A percentile compares a stretch with the other conserved stretches of the same genome.
These are phyloP conservation scores for Striga hermonthica DNA, from an alignment of 305 asterid genomes.

Conservation along the genomic window DNA sequence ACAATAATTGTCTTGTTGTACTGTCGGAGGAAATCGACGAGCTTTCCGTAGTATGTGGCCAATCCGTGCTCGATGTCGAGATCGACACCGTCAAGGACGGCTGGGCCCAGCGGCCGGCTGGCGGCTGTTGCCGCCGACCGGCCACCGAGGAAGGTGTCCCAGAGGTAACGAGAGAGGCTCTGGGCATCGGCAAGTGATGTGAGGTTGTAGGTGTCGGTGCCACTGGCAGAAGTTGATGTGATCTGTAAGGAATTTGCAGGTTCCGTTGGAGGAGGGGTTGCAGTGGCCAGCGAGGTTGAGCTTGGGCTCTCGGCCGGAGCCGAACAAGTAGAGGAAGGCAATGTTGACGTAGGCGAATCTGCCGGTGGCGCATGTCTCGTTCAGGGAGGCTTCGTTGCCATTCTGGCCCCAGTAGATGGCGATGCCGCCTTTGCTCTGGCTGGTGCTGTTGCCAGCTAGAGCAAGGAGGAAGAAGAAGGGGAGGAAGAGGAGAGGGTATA, in stretches of 20 bases:
- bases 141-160: background rate
- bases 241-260: slow-evolving; percentile 44
- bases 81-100: slow-evolving; percentile 10
- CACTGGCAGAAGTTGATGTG: slow-evolving; percentile 45
- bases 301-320: slow-evolving; percentile 60
- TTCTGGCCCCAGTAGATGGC: slow-evolving; percentile 90
- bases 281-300: slow-evolving; percentile 90
- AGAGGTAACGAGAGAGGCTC: too few species aligned
- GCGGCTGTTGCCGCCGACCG: background rate
- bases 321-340: slow-evolving; percentile 64
- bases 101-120: background rate
- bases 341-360: slow-evolving; percentile 54
- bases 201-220: slow-evolving; percentile 47
- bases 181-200: slow-evolving; percentile 25
- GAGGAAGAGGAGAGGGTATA: slow-evolving; percentile 22
- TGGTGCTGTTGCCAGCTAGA: slow-evolving; percentile 21
- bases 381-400: slow-evolving; percentile 61
- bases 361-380: slow-evolving; percentile 67
- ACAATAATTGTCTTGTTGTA: background rate
- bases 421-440: slow-evolving; percentile 37
- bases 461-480: slow-evolving; percentile 19
- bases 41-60: background rate
- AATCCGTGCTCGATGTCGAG: background rate
- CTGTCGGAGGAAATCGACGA: background rate
- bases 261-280: slow-evolving; percentile 44